Evolutionary conservation across 345 rosid species (phyloP).

Genomic region (Heritiera littoralis): DNA sequence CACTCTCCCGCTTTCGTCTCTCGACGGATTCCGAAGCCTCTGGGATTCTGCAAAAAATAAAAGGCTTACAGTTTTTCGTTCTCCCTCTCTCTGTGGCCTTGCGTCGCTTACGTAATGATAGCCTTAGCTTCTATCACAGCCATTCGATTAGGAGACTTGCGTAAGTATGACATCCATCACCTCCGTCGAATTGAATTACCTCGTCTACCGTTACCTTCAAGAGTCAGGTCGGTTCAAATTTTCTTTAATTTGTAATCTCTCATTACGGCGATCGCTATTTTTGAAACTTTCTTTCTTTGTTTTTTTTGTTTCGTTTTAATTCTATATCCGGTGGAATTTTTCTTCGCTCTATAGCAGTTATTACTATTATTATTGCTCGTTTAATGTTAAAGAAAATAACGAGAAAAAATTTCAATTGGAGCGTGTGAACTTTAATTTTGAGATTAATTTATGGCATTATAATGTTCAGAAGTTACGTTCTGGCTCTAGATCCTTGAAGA

Average conservation of each 20-base stretch:
- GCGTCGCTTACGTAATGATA: not conserved
- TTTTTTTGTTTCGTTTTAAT: not conserved
- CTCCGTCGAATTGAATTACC: conserved; percentile 83
- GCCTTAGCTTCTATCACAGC: not conserved
- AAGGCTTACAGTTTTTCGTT: not conserved
- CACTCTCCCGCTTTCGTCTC: not conserved
- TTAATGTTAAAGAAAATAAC: not conserved
- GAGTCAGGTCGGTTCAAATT: conserved; percentile 63
- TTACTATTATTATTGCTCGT: not conserved
- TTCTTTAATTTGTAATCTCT: not conserved
- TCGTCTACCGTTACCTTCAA: conserved; percentile 90
- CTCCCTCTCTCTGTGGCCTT: not conserved
- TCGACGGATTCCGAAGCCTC: not conserved
- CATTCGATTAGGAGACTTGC: conserved; percentile 2
- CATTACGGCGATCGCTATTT: not conserved
- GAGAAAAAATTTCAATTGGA: not conserved
- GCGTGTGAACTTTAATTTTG: not conserved
- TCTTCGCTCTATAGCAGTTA: not conserved
- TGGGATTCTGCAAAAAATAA: conserved; percentile 3
- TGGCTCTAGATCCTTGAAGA: conserved; percentile 22
- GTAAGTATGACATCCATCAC: conserved; percentile 64
- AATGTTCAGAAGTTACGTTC: not conserved
- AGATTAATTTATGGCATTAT: not conserved
- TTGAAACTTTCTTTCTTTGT: not conserved
- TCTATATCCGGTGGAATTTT: conserved; percentile 21